phyloP scores from a whole-genome alignment of 345 rosid genomes.

The Populus nigra region DNA sequence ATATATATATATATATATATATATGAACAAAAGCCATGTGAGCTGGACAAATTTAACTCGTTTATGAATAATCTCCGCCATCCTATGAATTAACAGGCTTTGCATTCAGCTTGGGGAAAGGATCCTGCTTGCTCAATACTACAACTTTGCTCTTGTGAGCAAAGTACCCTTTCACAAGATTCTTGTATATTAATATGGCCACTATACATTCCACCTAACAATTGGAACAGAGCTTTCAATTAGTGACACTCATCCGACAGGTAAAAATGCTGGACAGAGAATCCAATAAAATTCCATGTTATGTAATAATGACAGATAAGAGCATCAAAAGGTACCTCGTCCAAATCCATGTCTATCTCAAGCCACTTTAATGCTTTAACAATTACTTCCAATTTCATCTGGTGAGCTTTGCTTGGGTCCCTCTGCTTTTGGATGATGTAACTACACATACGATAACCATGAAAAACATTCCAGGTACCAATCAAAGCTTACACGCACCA shows the following conservation, averaged over 20 bases:
- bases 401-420: constrained; percentile 93
- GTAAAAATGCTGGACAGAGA: not conserved
- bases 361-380: constrained; percentile 88
- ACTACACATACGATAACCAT: constrained; percentile 38
- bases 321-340: constrained; percentile 53
- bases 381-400: constrained; percentile 86
- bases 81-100: constrained; percentile 73
- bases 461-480: not conserved
- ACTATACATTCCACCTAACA: constrained; percentile 88
- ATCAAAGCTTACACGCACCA: not conserved
- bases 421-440: constrained; percentile 75
- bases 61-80: not conserved
- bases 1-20: too few relatives aligned
- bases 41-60: not conserved
- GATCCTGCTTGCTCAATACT: constrained; percentile 95
- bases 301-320: not conserved
- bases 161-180: constrained; percentile 82
- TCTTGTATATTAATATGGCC: constrained; percentile 81
- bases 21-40: not conserved
- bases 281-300: not conserved
- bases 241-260: not conserved
- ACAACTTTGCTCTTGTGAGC: constrained; percentile 96
- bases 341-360: constrained; percentile 87
- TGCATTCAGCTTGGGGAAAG: constrained; percentile 79
- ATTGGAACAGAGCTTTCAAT: not conserved